Base-by-base conservation (phyloP, 495 filamentous ascomycete genomes). In the Bathelium albidoporum region DNA sequence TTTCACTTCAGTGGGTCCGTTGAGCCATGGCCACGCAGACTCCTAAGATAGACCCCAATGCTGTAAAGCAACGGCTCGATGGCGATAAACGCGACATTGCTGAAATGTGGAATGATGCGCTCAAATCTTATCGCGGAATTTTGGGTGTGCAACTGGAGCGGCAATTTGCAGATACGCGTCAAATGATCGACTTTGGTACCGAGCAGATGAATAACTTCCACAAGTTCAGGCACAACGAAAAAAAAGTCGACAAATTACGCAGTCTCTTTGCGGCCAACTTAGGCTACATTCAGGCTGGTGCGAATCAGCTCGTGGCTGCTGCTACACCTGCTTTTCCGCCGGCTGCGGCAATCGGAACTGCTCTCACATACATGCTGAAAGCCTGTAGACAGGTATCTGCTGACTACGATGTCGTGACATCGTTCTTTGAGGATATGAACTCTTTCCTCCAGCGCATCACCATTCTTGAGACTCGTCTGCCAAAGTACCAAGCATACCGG, bases 361-460 rank as follows among this genome's bases (percentile, higher is more conserved):
- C 68, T 16, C 49, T 70, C 26, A 68, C 68, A n/a, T 70, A 66
- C 55, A 59, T 70, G 41, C 66, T 70, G 24, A 63, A 58, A 10
- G 69, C 70, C 41, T 70, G 62, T 59, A 66, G 59, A 36, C 64
- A 70, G 29, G 69, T 72, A 29, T 72, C 70, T 29, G 70, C 69
- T 43, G 70, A 72, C 44, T 72, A 72, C 61, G 64, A 72, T 41
- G 66, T 65, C n/a, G 64, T 72, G 44, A 63, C 63, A 29, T 59
- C 61, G 5, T 72, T 70, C 62, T 72, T 72, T 55, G 70, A 72
- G 22, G 69, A 68, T 31, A 72, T 66, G 60, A 68, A 72, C 45
- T 52, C 45, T 26, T 72, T 72, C 26, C 60, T 72, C 18, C 59
- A 70, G 52, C 64, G 70, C 12, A 55, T 72, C 24, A 52, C 60